These are phyloP conservation scores for Platanthera guangdongensis DNA, from an alignment of 106 monocot genomes.

Conservation along the genomic window DNA sequence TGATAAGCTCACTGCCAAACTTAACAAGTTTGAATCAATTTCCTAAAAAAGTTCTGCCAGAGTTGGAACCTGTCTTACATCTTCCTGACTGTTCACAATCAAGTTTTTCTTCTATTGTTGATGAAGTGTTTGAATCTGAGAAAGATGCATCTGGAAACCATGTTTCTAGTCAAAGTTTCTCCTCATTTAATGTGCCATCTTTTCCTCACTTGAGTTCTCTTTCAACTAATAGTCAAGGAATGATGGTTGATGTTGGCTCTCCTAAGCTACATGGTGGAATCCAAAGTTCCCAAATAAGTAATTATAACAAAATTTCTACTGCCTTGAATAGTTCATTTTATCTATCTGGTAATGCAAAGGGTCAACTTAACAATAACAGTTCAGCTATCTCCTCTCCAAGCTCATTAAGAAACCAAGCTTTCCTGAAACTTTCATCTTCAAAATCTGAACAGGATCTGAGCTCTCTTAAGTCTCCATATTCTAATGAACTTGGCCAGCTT, in stretches of 20 bases:
- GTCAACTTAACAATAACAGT: constrained; percentile 16
- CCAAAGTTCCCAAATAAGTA: constrained; percentile 34
- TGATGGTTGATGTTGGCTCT: constrained; percentile 25
- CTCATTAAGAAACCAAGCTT: constrained; percentile 27
- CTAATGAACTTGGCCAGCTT: constrained; percentile 26
- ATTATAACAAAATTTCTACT: constrained; percentile 20
- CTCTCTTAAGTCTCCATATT: constrained; percentile 35
- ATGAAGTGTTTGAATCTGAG: constrained; percentile 80
- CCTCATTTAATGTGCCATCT: constrained; percentile 26
- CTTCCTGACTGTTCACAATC: constrained; percentile 32
- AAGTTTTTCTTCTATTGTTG: constrained; percentile 86
- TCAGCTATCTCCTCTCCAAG: constrained; percentile 34
- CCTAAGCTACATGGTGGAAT: constrained; percentile 36
- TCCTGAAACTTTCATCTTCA: constrained; percentile 35
- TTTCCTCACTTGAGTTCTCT: constrained; percentile 21
- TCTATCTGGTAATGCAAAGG: constrained; percentile 31
- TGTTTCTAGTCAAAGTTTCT: constrained; percentile 14
- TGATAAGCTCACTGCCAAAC: constrained; percentile 24
- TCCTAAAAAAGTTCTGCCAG: constrained; percentile 27
- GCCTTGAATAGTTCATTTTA: constrained; percentile 23
- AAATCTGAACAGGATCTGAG: constrained; percentile 64
- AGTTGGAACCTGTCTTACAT: constrained; percentile 34
- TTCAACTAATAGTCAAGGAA: constrained; percentile 25
- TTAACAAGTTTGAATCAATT: constrained; percentile 19
- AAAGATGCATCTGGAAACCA: constrained; percentile 27